Percentiles rank a stretch among this genome's conserved stretches.
phyloP scores from a whole-genome alignment of 495 filamentous ascomycete species.

The Podospora fimiseda region DNA sequence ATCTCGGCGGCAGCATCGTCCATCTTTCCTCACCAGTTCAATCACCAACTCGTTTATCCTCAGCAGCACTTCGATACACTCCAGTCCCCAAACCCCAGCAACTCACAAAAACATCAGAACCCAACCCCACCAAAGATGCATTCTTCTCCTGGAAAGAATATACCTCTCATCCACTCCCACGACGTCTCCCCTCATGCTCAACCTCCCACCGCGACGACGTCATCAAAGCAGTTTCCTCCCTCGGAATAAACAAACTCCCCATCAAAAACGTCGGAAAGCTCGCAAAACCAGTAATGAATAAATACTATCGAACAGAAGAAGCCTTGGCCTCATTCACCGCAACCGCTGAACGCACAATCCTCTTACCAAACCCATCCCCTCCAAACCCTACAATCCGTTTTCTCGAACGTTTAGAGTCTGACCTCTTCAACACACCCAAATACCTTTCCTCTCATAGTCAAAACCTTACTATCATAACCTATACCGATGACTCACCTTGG shows the following conservation, averaged over 20 bases:
- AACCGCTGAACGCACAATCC: conserved; percentile 4
- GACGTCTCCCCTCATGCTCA: background rate
- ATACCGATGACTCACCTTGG: conserved; percentile 4
- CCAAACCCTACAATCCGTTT: background rate
- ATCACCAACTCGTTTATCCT: background rate
- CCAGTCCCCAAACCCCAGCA: background rate
- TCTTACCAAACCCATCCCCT: background rate
- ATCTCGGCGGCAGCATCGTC: background rate
- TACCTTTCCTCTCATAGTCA: conserved; percentile 1
- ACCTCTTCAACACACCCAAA: conserved; percentile 17
- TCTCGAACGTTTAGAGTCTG: conserved; percentile 9
- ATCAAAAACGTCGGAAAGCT: background rate
- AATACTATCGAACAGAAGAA: conserved; percentile 1
- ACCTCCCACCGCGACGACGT: background rate
- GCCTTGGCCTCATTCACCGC: background rate
- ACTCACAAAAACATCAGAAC: no score
- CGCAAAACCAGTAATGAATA: conserved; percentile 1
- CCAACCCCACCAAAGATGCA: background rate
- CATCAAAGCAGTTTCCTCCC: background rate
- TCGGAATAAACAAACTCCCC: background rate
- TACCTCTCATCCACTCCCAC: background rate
- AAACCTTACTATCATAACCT: conserved; percentile 13
- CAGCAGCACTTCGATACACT: background rate
- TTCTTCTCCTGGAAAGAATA: conserved; percentile 1
- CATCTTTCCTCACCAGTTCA: background rate